Conservation (phyloP, 2,329 filamentous ascomycete species). For the Pseudogymnoascus sp. region DNA sequence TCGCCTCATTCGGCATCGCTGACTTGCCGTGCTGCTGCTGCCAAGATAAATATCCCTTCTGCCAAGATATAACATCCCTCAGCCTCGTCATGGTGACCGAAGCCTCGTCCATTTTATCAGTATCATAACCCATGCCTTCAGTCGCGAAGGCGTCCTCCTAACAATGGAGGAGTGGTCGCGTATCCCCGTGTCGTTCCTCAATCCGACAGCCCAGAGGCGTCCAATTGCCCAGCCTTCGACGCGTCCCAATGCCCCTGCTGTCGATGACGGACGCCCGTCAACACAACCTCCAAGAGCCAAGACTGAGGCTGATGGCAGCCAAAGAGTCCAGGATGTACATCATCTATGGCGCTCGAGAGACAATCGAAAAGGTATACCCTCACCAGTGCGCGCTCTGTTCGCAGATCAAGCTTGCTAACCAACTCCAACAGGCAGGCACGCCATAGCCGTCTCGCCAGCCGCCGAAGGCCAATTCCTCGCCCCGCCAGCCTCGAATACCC, state of each 20-base stretch:
- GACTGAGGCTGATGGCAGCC: slow-evolving; percentile 18
- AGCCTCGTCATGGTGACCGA: not conserved
- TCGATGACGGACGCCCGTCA: not conserved
- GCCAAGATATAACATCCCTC: not conserved
- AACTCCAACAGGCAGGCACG: slow-evolving; percentile 31
- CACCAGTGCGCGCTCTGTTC: not conserved
- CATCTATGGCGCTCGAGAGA: slow-evolving; percentile 38
- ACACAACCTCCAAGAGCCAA: not conserved
- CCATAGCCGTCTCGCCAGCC: slow-evolving; percentile 27
- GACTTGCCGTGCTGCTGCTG: not conserved
- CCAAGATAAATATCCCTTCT: not conserved
- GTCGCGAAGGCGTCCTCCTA: not conserved
- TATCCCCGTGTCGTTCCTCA: slow-evolving; percentile 37
- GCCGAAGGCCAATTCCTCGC: slow-evolving; percentile 20
- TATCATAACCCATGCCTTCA: not conserved
- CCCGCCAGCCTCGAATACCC: slow-evolving; percentile 27
- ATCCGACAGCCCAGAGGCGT: slow-evolving; percentile 35
- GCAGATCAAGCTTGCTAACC: not conserved
- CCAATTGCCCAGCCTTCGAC: slow-evolving; percentile 8
- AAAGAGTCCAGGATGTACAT: slow-evolving; percentile 16
- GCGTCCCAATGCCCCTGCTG: not conserved
- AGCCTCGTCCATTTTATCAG: not conserved
- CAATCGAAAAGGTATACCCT: slow-evolving; percentile 35
- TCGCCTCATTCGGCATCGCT: not conserved
- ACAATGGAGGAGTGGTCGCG: not conserved